A percentile compares a stretch with the other conserved stretches of the same genome.
Conservation (phyloP, 2,329 filamentous ascomycete genomes). For the Ceratocystis variospora region DNA sequence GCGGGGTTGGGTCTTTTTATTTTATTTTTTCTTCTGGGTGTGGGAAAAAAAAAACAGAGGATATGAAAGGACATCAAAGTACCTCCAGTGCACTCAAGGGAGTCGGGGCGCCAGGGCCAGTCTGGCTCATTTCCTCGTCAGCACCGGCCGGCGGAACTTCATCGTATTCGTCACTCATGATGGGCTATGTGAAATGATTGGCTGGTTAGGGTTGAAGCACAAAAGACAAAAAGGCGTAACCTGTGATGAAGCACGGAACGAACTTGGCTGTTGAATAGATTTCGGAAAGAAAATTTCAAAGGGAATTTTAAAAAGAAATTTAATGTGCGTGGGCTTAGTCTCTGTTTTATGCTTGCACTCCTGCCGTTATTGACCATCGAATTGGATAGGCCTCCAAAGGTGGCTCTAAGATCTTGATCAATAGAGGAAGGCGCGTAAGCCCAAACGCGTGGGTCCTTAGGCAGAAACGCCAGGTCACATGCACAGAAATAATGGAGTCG, state of each 20-base stretch:
- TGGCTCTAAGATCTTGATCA: background rate
- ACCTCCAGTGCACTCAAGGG: slow-evolving; percentile 78
- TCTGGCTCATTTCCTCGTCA: slow-evolving; percentile 56
- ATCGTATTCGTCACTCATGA: slow-evolving; percentile 47
- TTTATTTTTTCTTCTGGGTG: background rate
- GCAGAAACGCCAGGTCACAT: slow-evolving; percentile 16
- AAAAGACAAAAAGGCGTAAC: background rate
- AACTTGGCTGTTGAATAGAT: background rate
- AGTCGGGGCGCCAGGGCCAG: slow-evolving; percentile 85
- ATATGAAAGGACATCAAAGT: slow-evolving; percentile 24
- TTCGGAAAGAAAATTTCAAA: background rate
- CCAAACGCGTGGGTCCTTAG: slow-evolving; percentile 7
- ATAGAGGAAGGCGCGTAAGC: slow-evolving; percentile 10
- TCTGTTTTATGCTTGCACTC: background rate
- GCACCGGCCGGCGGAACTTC: slow-evolving; percentile 37
- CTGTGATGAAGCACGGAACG: background rate
- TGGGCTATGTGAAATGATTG: slow-evolving; percentile 14
- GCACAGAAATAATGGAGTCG: background rate
- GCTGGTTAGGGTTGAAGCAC: background rate
- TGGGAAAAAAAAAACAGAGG: background rate
- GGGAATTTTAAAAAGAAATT: background rate
- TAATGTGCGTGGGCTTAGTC: background rate
- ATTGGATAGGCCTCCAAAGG: slow-evolving; percentile 1
- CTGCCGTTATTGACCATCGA: background rate
- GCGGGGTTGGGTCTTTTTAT: background rate